Base-by-base conservation (phyloP, 2,329 filamentous ascomycete species). In the Xylaria hypoxylon region DNA sequence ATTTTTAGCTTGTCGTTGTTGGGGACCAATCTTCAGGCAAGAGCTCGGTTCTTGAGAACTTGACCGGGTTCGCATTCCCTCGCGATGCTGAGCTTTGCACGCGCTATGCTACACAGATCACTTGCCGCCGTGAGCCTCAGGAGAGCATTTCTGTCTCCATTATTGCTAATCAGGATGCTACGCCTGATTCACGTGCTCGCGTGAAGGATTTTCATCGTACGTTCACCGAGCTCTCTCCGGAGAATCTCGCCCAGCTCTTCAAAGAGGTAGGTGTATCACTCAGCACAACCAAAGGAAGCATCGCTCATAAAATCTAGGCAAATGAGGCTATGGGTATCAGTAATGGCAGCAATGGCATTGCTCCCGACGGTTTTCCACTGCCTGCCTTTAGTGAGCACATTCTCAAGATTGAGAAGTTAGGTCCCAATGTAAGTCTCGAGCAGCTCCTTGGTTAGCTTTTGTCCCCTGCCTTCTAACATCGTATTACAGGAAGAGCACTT, bases 21-120 rank as follows among this genome's bases (percentile, higher is more conserved):
- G 93, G 93, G 67, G 93, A 92, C 71, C 93, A 96, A 76, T 94
- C 91, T 0, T 93, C 92, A 48, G 93, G 93, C 74, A 96, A 96
- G 82, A 93, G 90, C 77, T 95, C 92, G 1, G 90, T 96, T 19
- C 82, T 96, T 33, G 92, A 96, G 76, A 94, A 80, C 19, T 67
- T 86, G 35, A 86, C 84, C 0, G 82, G 81, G 0, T 83, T 86
- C 38, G 79, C 80, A 0, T 84, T 86, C 44, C 84, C 84, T 4
- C 78, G 81, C 1, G 78, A 72, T 0, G 77, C 77, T 0, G 81
- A 77, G 0, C 79, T 85, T 1, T 85, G 84, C 51, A 86, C 84
- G 0, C 78, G 84, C 0, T 84, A 84, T 50, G 83, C 80, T 0
- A 86, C 84, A 0, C 81, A 84, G 70, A 84, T 85, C 38, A 80